phyloP scores from a whole-genome alignment of 352 stramenopile species.

The Phytopythium montanum region DNA sequence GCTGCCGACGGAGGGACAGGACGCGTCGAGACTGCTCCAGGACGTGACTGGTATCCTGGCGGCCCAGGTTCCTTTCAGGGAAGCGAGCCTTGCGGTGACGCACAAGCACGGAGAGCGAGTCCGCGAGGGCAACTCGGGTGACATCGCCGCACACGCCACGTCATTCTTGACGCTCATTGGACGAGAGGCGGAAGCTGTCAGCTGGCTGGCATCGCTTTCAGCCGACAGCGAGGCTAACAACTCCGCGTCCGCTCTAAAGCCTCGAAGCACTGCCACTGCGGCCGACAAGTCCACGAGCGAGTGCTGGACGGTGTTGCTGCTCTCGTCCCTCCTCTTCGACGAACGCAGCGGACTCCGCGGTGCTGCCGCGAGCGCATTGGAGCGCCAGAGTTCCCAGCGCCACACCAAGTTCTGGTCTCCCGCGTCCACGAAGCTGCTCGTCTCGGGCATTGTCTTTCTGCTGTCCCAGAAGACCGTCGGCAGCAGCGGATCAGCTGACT shows the following conservation, averaged over 20 bases:
- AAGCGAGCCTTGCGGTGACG: not conserved
- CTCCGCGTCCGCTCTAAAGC: not conserved
- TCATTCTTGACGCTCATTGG: constrained; percentile 32
- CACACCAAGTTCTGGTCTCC: constrained; percentile 30
- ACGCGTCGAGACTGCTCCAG: constrained; percentile 37
- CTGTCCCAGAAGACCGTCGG: constrained; percentile 28
- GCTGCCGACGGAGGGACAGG: constrained; percentile 22
- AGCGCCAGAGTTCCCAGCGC: constrained; percentile 26
- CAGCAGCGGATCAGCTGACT: not conserved
- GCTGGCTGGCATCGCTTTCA: constrained; percentile 35
- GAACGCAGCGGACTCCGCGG: constrained; percentile 18
- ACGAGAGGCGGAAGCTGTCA: constrained; percentile 12
- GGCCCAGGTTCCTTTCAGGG: constrained; percentile 11
- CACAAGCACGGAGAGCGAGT: not conserved
- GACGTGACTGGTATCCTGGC: constrained; percentile 28
- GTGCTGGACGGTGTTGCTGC: constrained; percentile 28
- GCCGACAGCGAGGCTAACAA: constrained; percentile 14
- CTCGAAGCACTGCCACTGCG: not conserved
- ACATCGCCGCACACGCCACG: constrained; percentile 22
- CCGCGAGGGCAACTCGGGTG: constrained; percentile 11
- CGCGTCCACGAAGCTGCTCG: constrained; percentile 34
- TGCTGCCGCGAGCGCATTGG: constrained; percentile 24
- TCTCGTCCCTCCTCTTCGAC: constrained; percentile 40
- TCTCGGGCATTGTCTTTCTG: constrained; percentile 61
- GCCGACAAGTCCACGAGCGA: constrained; percentile 9